A percentile compares a stretch with the other conserved stretches of the same genome.
Evolutionary conservation across 148 eudicot species (phyloP).

Genomic region (Silene uniflora): DNA sequence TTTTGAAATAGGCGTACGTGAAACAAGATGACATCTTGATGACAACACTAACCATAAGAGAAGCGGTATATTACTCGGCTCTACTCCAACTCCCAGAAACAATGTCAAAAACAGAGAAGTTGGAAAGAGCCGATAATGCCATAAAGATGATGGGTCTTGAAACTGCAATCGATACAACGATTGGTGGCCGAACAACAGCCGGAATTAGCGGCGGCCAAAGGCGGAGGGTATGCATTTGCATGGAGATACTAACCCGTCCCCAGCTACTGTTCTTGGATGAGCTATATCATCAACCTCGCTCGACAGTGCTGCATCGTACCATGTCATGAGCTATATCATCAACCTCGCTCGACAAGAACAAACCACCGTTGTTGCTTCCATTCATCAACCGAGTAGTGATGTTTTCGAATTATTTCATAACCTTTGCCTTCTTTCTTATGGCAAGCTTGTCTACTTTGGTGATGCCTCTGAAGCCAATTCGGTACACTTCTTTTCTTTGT

Average conservation of each 20-base stretch:
- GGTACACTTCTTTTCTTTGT: not conserved
- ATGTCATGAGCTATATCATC: constrained; percentile 45
- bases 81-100: constrained; percentile 51
- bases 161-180: constrained; percentile 39
- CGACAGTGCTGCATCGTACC: constrained; percentile 66
- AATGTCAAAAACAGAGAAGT: constrained; percentile 43
- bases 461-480: constrained; percentile 12
- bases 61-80: constrained; percentile 63
- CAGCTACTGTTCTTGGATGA: constrained; percentile 58
- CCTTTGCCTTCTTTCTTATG: constrained; percentile 59
- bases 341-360: constrained; percentile 27
- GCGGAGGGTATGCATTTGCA: constrained; percentile 65
- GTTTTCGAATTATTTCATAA: constrained; percentile 48
- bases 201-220: constrained; percentile 69
- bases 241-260: constrained; percentile 54
- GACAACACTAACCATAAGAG: constrained; percentile 51
- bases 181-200: constrained; percentile 54
- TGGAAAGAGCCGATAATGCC: constrained; percentile 40
- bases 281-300: constrained; percentile 35
- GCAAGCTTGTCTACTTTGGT: constrained; percentile 62
- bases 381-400: constrained; percentile 70
- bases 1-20: constrained; percentile 49
- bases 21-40: constrained; percentile 61
- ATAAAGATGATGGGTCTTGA: constrained; percentile 66
- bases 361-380: constrained; percentile 45